phyloP scores from a whole-genome alignment of 73 alveolate species.

The Paramecium bursaria region DNA sequence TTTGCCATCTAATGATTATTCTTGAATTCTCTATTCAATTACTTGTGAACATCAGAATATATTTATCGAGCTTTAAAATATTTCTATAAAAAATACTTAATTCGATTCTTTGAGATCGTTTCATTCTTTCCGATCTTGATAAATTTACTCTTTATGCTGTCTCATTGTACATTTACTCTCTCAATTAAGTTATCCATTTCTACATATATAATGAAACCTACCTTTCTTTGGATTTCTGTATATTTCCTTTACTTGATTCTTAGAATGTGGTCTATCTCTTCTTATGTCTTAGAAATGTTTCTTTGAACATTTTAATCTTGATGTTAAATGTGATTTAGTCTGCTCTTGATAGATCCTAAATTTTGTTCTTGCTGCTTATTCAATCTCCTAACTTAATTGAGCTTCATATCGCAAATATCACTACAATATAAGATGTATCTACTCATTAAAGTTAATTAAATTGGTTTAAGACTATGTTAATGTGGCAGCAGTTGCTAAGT shows the following conservation, averaged over 20 bases:
- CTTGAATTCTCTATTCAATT: conserved; percentile 26
- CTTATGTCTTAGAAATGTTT: conserved; percentile 25
- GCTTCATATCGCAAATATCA: conserved; percentile 37
- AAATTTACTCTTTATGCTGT: not conserved
- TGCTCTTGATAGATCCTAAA: not conserved
- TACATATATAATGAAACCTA: not conserved
- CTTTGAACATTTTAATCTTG: conserved; percentile 6
- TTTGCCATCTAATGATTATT: not conserved
- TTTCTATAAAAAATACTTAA: no score
- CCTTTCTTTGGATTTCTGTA: conserved; percentile 16
- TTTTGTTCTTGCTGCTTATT: conserved; percentile 13
- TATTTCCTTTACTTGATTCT: conserved; percentile 14
- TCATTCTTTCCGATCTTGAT: conserved; percentile 18
- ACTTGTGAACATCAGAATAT: conserved; percentile 18
- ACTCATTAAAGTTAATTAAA: no score
- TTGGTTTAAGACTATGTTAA: no score
- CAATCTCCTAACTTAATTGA: conserved; percentile 42
- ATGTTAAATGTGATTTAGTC: conserved; percentile 39
- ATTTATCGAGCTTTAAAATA: no score
- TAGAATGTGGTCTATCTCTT: conserved; percentile 2
- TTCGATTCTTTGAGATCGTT: not conserved
- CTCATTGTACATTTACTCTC: not conserved
- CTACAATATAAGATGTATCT: no score
- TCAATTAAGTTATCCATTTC: not conserved
- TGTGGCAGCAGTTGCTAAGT: no score